phyloP scores from a whole-genome alignment of 129 eudicot genomes.

The Deinandra increscens region DNA sequence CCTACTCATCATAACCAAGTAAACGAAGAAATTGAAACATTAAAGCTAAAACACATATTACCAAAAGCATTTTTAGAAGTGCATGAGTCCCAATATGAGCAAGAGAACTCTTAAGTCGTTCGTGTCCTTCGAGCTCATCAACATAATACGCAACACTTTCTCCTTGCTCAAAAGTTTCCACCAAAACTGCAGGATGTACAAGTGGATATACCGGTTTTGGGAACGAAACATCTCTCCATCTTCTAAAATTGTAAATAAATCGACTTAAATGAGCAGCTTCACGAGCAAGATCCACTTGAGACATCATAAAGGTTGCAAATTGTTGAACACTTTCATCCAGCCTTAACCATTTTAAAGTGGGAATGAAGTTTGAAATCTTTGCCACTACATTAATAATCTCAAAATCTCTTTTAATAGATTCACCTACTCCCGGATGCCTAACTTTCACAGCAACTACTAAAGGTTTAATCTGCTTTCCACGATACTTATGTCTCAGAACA shows the following conservation, averaged over 20 bases:
- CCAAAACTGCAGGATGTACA: constrained; percentile 96
- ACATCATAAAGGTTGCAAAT: constrained; percentile 96
- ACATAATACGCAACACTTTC: constrained; percentile 83
- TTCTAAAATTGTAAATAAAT: constrained; percentile 82
- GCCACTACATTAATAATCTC: constrained; percentile 77
- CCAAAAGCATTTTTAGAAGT: constrained; percentile 94
- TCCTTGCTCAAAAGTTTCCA: constrained; percentile 91
- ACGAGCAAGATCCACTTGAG: constrained; percentile 94
- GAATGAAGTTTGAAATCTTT: constrained; percentile 58
- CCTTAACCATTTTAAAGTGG: constrained; percentile 82
- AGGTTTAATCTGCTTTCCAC: constrained; percentile 65
- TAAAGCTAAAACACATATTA: constrained; percentile 18
- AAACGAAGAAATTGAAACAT: constrained; percentile 1
- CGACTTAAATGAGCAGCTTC: constrained; percentile 96
- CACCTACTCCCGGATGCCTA: constrained; percentile 95
- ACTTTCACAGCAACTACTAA: constrained; percentile 90
- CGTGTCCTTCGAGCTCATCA: constrained; percentile 79
- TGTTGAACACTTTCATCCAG: constrained; percentile 94
- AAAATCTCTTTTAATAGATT: constrained; percentile 82
- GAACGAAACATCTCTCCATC: constrained; percentile 89
- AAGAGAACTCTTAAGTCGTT: constrained; percentile 69
- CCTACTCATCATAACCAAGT: background rate
- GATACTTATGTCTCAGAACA: constrained; percentile 50
- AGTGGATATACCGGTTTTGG: constrained; percentile 93
- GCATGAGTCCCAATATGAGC: constrained; percentile 98